Percentiles rank a stretch among this genome's conserved stretches.
These are phyloP conservation scores for Umbelopsis ramanniana DNA, from an alignment of 192 early-diverging fungal species.

Conservation along the genomic window DNA sequence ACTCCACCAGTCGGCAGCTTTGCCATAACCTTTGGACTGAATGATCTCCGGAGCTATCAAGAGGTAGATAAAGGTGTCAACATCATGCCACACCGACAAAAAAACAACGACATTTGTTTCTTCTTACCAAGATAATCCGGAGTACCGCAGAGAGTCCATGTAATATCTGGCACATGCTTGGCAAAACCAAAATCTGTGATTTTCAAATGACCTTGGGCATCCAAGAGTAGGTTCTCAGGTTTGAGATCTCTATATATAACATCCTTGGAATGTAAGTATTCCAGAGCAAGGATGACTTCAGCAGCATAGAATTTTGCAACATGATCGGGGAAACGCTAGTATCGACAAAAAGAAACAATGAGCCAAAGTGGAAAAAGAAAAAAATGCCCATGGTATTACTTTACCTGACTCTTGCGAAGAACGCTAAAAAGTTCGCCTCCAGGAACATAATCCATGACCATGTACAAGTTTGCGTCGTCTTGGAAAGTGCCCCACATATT, in stretches of 20 bases:
- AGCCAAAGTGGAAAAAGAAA: too few relatives aligned
- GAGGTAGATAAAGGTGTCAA: background rate
- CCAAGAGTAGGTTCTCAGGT: slow-evolving; percentile 79
- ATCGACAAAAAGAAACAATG: too few relatives aligned
- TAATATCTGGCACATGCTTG: slow-evolving; percentile 80
- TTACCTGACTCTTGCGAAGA: slow-evolving; percentile 78
- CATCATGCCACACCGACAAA: too few relatives aligned
- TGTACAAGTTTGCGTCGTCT: slow-evolving; percentile 91
- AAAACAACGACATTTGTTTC: too few relatives aligned
- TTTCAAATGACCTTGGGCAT: slow-evolving; percentile 80
- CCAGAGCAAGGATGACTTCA: slow-evolving; percentile 76
- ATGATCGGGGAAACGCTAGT: slow-evolving; percentile 73
- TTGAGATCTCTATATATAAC: slow-evolving; percentile 85
- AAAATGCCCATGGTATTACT: slow-evolving; percentile 22
- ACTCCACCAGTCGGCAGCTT: slow-evolving; percentile 96
- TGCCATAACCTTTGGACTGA: slow-evolving; percentile 91
- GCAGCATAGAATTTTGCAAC: slow-evolving; percentile 77
- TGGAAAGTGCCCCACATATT: slow-evolving; percentile 91
- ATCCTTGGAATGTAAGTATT: slow-evolving; percentile 77
- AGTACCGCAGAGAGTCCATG: slow-evolving; percentile 88
- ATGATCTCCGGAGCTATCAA: slow-evolving; percentile 79
- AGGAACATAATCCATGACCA: slow-evolving; percentile 97
- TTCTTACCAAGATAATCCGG: slow-evolving; percentile 66
- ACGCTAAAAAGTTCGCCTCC: slow-evolving; percentile 93
- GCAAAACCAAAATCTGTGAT: slow-evolving; percentile 90